Base-by-base conservation (phyloP, 1,284 basidiomycete species). In the Amylostereum areolatum region DNA sequence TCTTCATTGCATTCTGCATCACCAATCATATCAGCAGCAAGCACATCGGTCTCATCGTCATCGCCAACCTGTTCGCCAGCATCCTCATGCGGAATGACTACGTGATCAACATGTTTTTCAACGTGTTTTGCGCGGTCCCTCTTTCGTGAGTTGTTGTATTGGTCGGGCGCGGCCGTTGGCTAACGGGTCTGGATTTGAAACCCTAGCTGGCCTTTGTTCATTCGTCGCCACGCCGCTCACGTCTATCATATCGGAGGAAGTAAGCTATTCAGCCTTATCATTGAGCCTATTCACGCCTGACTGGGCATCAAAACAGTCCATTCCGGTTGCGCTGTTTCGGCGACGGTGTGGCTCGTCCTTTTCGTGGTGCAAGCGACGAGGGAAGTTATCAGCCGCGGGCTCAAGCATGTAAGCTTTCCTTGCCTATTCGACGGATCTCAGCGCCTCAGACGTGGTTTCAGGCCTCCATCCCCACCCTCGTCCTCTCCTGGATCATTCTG, bases 71-170 rank as follows among this genome's bases (percentile, higher is more conserved):
- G 11, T 77, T 78, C 56, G 71, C 69, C 44, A 72, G 77, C 6
- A 74, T 81, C 47, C 63, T 81, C n/a, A 79, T 83, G 74, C 72
- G 79, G 28, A 78, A 83, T 60, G 79, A 80, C 60, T 77, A 80
- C 53, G 74, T 81, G 25, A 72, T 80, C 56, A 79, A 81, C 55
- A 65, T 70, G 1, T 77, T 80, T 58, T 81, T 79, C 66, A 73
- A 70, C 31, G 63, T 76, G 5, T 74, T 70, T 46, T 77, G 74
- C 49, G 65, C 75, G 30, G 71, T 78, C 12, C 77, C 77, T n/a
- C 43, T 62, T 32, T 74, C 73, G 74, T 78, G 53, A 59, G 69
- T 66, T 6, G 24, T 47, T 11, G 31, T 33, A 34, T 12, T 27
- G 8, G n/a, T n/a, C n/a, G n/a, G n/a, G n/a, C n/a, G n/a, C n/a